Conservation (phyloP, 441 rosid species). For the Corymbia calophylla region DNA sequence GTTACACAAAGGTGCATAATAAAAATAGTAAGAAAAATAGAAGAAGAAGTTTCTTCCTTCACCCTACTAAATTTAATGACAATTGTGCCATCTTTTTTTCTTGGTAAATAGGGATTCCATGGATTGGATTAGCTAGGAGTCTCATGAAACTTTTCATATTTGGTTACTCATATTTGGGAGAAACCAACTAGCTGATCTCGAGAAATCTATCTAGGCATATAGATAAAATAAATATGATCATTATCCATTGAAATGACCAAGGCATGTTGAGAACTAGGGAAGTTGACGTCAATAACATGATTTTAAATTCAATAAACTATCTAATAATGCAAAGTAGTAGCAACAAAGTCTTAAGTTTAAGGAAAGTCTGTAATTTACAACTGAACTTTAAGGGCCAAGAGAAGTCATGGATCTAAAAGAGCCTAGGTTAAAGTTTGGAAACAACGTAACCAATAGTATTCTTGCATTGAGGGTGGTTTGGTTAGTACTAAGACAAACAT, state of each 20-base stretch:
- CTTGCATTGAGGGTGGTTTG: background rate
- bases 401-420: background rate
- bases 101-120: background rate
- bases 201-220: background rate
- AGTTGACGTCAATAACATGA: background rate
- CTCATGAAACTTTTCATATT: background rate
- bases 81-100: background rate
- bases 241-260: background rate
- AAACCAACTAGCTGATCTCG: background rate
- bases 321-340: background rate
- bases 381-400: background rate
- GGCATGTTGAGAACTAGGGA: background rate
- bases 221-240: background rate
- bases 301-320: background rate
- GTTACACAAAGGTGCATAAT: background rate
- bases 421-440: background rate
- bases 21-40: background rate
- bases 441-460: too few relatives aligned
- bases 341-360: too few relatives aligned
- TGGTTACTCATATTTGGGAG: too few relatives aligned
- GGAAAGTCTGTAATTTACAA: too few relatives aligned
- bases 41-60: background rate
- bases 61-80: background rate
- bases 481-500: background rate
- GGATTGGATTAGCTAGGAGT: background rate